phyloP scores from a whole-genome alignment of 768 basidiomycete genomes.

The Amanita muscaria region DNA sequence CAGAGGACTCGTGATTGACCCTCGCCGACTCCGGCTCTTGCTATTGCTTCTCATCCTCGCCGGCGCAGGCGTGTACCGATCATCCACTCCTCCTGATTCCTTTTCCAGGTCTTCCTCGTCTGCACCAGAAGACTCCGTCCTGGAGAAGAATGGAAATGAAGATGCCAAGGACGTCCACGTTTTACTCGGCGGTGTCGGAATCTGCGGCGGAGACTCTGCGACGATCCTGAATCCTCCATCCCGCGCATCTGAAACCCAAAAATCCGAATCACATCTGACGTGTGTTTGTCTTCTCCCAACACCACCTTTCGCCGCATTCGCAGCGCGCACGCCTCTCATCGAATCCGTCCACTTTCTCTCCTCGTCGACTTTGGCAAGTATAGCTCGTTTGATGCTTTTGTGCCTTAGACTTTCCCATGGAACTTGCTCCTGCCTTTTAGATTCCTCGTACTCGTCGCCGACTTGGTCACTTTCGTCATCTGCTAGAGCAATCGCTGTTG shows the following conservation, averaged over 20 bases:
- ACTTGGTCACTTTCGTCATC: slow-evolving; percentile 12
- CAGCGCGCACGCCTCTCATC: slow-evolving; percentile 18
- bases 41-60: neutral
- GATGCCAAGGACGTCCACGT: slow-evolving; percentile 3
- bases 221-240: slow-evolving; percentile 19
- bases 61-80: slow-evolving; percentile 5
- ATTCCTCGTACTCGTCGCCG: neutral
- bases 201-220: slow-evolving; percentile 18
- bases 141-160: slow-evolving; percentile 5
- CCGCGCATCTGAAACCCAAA: slow-evolving; percentile 15
- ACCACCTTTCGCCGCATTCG: slow-evolving; percentile 7
- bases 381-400: slow-evolving; percentile 43
- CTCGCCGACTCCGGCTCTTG: neutral
- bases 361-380: slow-evolving; percentile 34
- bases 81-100: neutral
- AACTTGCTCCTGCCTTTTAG: slow-evolving; percentile 4
- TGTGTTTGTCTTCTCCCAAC: slow-evolving; percentile 16
- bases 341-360: slow-evolving; percentile 26
- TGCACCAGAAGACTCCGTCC: neutral
- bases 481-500: slow-evolving; percentile 17
- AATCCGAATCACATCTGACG: slow-evolving; percentile 20
- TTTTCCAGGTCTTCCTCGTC: neutral
- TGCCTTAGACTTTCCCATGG: slow-evolving; percentile 41
- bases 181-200: neutral
- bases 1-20: too few species aligned